A percentile compares a stretch with the other conserved stretches of the same genome.
These are phyloP conservation scores for Hypoxylon sp. DNA, from an alignment of 2,329 filamentous ascomycete genomes.

Conservation along the genomic window DNA sequence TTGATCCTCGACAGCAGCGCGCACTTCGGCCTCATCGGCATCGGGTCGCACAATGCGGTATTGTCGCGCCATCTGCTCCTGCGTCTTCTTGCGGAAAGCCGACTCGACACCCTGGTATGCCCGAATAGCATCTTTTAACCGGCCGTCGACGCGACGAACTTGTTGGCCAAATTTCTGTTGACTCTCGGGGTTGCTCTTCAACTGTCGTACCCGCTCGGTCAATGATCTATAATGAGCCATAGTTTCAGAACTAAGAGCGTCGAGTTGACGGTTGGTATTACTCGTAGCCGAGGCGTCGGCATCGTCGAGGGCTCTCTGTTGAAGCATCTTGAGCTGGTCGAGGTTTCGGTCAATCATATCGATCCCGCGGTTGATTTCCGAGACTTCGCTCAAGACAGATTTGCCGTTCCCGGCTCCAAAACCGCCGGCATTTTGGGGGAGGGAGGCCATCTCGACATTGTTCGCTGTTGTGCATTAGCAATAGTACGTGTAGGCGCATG, in stretches of 20 bases:
- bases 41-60: slow-evolving; percentile 91
- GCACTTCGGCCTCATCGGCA: slow-evolving; percentile 82
- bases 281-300: slow-evolving; percentile 78
- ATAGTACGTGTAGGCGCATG: not conserved
- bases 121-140: slow-evolving; percentile 84
- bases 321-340: slow-evolving; percentile 77
- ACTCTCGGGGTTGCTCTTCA: slow-evolving; percentile 86
- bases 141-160: slow-evolving; percentile 83
- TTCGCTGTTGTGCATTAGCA: slow-evolving; percentile 53
- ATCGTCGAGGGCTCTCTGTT: slow-evolving; percentile 79
- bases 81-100: slow-evolving; percentile 81
- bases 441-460: slow-evolving; percentile 79
- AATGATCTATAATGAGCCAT: slow-evolving; percentile 86
- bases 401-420: slow-evolving; percentile 73
- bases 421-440: slow-evolving; percentile 65
- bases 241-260: slow-evolving; percentile 80
- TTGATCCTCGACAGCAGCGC: slow-evolving; percentile 79
- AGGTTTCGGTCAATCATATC: slow-evolving; percentile 80
- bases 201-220: slow-evolving; percentile 80
- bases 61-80: slow-evolving; percentile 88
- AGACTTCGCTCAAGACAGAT: slow-evolving; percentile 86
- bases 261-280: slow-evolving; percentile 76
- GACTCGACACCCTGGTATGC: slow-evolving; percentile 85
- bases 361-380: slow-evolving; percentile 82
- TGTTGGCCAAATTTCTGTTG: slow-evolving; percentile 82